A percentile compares a stretch with the other conserved stretches of the same genome.
Evolutionary conservation across 2,329 filamentous ascomycete genomes (phyloP).

Genomic region (Colletotrichum tropicicola): DNA sequence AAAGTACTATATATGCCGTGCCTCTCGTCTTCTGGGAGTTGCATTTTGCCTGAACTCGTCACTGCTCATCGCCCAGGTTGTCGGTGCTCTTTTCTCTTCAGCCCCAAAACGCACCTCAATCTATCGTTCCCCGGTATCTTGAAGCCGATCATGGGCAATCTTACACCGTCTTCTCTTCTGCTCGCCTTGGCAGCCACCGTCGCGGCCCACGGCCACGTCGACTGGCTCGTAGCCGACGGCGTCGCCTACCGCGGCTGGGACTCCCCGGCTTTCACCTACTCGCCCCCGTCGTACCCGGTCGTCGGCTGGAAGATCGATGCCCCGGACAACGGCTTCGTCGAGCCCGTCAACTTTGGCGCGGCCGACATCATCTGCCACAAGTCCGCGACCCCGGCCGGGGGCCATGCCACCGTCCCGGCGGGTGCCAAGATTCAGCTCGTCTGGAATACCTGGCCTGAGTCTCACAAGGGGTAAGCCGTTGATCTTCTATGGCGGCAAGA

Average conservation of each 20-base stretch:
- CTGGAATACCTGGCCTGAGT: conserved; percentile 73
- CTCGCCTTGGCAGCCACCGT: conserved; percentile 34
- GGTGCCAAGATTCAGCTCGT: conserved; percentile 66
- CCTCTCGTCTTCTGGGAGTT: background rate
- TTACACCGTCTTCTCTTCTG: conserved; percentile 25
- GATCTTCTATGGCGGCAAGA: background rate
- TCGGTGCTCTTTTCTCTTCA: background rate
- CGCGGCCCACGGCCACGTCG: conserved; percentile 43
- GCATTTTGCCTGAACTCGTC: conserved; percentile 23
- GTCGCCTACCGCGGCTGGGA: conserved; percentile 50
- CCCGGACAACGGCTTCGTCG: conserved; percentile 54
- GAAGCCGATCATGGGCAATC: conserved; percentile 9
- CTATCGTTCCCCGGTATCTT: background rate
- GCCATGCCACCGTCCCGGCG: conserved; percentile 58
- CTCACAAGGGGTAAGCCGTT: conserved; percentile 60
- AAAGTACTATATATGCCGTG: conserved; percentile 23
- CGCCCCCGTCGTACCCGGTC: conserved; percentile 34
- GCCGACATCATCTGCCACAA: conserved; percentile 59
- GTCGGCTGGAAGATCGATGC: conserved; percentile 44
- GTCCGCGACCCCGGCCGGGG: conserved; percentile 47
- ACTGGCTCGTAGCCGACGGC: conserved; percentile 38
- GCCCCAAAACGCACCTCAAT: background rate
- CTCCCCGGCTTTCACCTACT: conserved; percentile 44
- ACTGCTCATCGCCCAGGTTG: conserved; percentile 8
- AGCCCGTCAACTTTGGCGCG: conserved; percentile 48